Evolutionary conservation across 352 stramenopile species (phyloP), one percentile per base, ranked within the genome.

Genomic region (Blastocystis sp.): DNA sequence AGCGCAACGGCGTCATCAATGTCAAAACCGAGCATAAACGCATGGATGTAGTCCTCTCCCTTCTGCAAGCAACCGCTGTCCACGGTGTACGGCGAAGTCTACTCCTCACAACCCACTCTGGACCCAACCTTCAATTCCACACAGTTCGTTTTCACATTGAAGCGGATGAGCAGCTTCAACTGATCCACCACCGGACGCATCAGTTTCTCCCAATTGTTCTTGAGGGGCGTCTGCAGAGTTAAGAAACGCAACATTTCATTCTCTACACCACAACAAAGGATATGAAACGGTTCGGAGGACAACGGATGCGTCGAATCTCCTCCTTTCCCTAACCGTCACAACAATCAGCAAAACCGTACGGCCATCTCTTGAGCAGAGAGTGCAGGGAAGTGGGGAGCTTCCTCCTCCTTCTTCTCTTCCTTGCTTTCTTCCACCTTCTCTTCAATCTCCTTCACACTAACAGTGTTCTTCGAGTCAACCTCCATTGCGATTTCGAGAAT

Each of bases 1-100:
- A 99, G 91, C 34, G 97, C 97, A 38, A 99, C 94, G 0, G 94
- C 94, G 88, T 98, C 95, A 90, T 97, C 93, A 53, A 99, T 95
- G 87, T 99, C 96, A 88, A 99, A 99, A 67, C 97, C 97, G 92
- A 99, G 95, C 95, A 98, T 98, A 91, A 98, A 99, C 41, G 96
- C 96, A 89, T 96, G 93, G 45, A 98, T 94, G 89, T 99, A 99
- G 66, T 92, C 90, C 10, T 88, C 86, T 34, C 28, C 90, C 89
- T 98, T 99, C 91, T 99, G 96, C 56, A 99, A 90, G 52, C 95
- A 94, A 40, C 94, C 95, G 3, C 93, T 90, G 89, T 99, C 95
- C 48, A 95, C 91, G 40, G 96, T 99, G 88, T 96, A 92, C 62
- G 92, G 90, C 61, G 95, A 98, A 89, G 97, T 95, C 90, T 95